phyloP scores from a whole-genome alignment of 2,329 filamentous ascomycete genomes.

The Chalaropsis ovoidea region DNA sequence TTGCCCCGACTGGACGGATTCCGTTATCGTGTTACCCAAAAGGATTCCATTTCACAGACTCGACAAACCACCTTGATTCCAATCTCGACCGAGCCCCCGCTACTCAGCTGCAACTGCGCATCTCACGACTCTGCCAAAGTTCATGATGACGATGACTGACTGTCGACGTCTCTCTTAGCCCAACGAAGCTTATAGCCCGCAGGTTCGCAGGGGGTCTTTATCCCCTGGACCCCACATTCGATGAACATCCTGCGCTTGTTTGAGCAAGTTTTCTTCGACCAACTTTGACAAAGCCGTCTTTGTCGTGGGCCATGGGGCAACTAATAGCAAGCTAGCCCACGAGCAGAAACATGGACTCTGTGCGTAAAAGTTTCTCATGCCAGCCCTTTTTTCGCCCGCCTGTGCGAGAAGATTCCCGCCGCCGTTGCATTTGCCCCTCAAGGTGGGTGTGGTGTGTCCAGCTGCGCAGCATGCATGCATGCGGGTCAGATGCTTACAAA shows the following conservation, averaged over 20 bases:
- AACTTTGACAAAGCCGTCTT: background rate
- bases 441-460: too few relatives aligned
- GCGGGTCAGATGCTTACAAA: background rate
- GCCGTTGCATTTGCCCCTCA: background rate
- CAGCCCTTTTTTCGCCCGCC: constrained; percentile 6
- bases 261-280: constrained; percentile 15
- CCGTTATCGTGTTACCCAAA: background rate
- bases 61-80: background rate
- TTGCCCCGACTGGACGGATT: background rate
- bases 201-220: background rate
- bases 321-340: background rate
- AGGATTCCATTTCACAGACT: background rate
- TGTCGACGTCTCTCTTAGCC: background rate
- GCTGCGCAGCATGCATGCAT: constrained; percentile 1
- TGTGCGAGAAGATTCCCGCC: background rate
- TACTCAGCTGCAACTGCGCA: background rate
- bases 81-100: background rate
- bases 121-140: background rate
- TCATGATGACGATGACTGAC: constrained; percentile 2
- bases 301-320: background rate
- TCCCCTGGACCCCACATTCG: constrained; percentile 1
- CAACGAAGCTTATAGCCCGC: background rate
- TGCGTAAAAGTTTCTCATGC: constrained; percentile 18
- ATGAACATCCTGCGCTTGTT: constrained; percentile 14
- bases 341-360: constrained; percentile 7